A percentile compares a stretch with the other conserved stretches of the same genome.
phyloP scores from a whole-genome alignment of 257 asterid genomes.

The Orobanche coerulescens region DNA sequence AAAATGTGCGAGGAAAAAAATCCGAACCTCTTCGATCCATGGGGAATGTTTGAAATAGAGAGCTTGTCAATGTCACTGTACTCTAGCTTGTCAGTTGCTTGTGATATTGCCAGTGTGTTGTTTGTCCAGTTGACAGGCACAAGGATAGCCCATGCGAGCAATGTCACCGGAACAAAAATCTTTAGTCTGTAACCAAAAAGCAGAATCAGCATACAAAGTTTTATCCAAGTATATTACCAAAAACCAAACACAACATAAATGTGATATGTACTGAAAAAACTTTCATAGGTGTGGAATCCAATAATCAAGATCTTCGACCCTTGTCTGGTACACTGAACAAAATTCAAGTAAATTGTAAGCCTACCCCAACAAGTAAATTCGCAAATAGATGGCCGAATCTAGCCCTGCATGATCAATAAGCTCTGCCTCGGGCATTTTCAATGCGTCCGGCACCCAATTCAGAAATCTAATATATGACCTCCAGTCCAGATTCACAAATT shows the following conservation, averaged over 20 bases:
- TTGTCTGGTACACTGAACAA: neutral
- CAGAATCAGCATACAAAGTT: constrained; percentile 18
- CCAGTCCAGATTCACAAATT: constrained; percentile 79
- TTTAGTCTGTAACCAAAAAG: constrained; percentile 51
- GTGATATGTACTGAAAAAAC: too few relatives aligned
- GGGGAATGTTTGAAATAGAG: constrained; percentile 84
- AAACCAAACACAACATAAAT: neutral
- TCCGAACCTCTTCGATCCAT: constrained; percentile 60
- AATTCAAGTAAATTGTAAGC: constrained; percentile 7
- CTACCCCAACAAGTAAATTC: constrained; percentile 93
- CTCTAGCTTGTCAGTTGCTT: constrained; percentile 24
- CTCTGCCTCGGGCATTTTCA: constrained; percentile 93
- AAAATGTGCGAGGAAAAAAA: constrained; percentile 10
- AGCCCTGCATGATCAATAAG: constrained; percentile 92
- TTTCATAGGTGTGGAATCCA: neutral
- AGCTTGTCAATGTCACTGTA: constrained; percentile 79
- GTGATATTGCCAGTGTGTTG: constrained; percentile 45
- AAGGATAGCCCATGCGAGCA: constrained; percentile 68
- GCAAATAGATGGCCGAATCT: constrained; percentile 84
- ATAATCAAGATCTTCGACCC: neutral
- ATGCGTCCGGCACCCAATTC: constrained; percentile 88
- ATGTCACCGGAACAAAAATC: constrained; percentile 76
- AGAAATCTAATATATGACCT: constrained; percentile 66
- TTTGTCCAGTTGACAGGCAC: constrained; percentile 98
- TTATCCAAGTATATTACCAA: neutral